A percentile compares a stretch with the other conserved stretches of the same genome.
phyloP scores from a whole-genome alignment of 2,329 filamentous ascomycete species.

The Cercospora citrullina region DNA sequence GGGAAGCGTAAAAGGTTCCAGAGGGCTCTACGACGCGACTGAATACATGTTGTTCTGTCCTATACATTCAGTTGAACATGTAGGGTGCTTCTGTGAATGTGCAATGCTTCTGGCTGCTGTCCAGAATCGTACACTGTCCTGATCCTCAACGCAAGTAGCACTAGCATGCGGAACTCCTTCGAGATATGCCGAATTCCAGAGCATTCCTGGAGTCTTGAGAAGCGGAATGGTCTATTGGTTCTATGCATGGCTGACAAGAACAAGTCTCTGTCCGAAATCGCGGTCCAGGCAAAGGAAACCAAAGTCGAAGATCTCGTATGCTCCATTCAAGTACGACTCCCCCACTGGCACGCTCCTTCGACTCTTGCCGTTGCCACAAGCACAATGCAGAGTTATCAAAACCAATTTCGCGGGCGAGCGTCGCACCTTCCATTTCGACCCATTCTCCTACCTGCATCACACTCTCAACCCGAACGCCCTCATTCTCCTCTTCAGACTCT shows the following conservation, averaged over 20 bases:
- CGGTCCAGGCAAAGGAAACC: background rate
- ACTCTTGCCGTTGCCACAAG: background rate
- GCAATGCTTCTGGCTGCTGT: background rate
- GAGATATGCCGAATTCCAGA: background rate
- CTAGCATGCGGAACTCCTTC: background rate
- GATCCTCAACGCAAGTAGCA: background rate
- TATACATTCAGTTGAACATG: accelerated
- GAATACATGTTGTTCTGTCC: background rate
- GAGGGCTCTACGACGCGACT: background rate
- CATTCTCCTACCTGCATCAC: background rate
- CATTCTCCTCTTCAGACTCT: background rate
- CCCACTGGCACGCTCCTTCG: background rate
- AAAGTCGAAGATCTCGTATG: background rate
- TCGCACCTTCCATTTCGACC: background rate
- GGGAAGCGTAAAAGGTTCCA: background rate
- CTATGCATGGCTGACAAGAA: background rate
- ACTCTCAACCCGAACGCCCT: background rate
- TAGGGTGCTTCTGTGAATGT: background rate
- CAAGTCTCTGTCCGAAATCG: background rate
- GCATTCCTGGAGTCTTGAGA: background rate
- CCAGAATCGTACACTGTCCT: no score
- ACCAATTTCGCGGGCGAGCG: background rate
- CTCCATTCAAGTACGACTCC: background rate
- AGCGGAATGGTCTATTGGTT: background rate
- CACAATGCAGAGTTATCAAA: background rate